Conservation (phyloP, 2,329 filamentous ascomycete species). For the Penicillium sclerotiorum region DNA sequence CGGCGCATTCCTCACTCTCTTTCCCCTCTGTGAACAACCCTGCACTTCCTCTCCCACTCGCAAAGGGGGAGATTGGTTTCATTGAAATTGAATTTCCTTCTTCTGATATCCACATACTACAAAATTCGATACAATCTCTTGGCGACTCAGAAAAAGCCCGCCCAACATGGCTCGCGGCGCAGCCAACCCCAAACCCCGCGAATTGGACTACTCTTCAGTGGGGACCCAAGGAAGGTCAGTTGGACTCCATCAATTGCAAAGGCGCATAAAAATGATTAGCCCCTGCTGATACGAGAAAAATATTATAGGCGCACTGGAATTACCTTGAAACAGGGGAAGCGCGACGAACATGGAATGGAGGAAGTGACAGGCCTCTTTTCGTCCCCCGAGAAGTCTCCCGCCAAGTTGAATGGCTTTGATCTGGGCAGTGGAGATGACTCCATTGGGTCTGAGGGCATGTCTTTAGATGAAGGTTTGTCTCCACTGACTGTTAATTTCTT, state of each 20-base stretch:
- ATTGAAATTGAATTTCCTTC: background rate
- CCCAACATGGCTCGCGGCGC: slow-evolving; percentile 43
- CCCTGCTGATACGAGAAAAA: slow-evolving; percentile 11
- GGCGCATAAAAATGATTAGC: slow-evolving; percentile 5
- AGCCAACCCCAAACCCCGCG: slow-evolving; percentile 46
- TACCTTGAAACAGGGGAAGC: slow-evolving; percentile 74
- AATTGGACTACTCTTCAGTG: slow-evolving; percentile 52
- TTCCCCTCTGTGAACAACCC: slow-evolving; percentile 18
- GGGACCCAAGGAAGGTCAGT: slow-evolving; percentile 51
- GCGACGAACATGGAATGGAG: slow-evolving; percentile 92
- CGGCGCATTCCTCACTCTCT: slow-evolving; percentile 23
- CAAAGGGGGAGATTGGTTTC: background rate
- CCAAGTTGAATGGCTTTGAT: slow-evolving; percentile 34
- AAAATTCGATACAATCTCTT: no score
- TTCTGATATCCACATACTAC: background rate
- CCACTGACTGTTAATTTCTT: background rate
- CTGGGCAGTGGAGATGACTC: slow-evolving; percentile 47
- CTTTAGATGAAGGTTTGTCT: slow-evolving; percentile 62
- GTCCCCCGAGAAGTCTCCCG: slow-evolving; percentile 70
- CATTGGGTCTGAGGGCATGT: slow-evolving; percentile 62
- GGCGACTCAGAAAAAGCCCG: no score
- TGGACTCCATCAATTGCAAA: background rate
- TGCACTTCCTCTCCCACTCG: background rate
- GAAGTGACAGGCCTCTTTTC: slow-evolving; percentile 86
- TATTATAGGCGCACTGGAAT: slow-evolving; percentile 85